Evolutionary conservation across 2,329 filamentous ascomycete species (phyloP).

Genomic region (Boeremia lycopersici): DNA sequence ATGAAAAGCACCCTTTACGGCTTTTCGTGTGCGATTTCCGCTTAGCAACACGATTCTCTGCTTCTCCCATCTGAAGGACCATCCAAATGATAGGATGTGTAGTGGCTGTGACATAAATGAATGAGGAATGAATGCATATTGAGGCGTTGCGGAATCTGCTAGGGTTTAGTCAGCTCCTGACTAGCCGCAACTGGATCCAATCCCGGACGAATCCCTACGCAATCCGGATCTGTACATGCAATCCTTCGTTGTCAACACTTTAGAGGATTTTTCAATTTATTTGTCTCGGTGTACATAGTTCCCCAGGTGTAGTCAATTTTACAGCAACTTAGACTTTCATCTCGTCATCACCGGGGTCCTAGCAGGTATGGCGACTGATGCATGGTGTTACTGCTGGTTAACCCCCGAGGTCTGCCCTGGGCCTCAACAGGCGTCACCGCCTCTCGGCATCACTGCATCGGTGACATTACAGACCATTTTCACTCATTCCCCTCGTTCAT

Average conservation of each 20-base stretch:
- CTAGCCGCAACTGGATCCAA: neutral
- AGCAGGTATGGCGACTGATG: no score
- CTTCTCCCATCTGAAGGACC: slow-evolving; percentile 16
- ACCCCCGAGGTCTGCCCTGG: no score
- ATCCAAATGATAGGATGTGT: neutral
- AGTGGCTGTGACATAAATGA: neutral
- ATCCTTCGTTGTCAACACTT: no score
- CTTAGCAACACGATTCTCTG: slow-evolving; percentile 27
- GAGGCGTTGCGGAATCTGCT: neutral
- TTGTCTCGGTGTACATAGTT: no score
- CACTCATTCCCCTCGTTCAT: neutral
- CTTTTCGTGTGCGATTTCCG: slow-evolving; percentile 43
- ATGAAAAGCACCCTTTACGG: slow-evolving; percentile 39
- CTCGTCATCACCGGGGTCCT: no score
- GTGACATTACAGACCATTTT: neutral
- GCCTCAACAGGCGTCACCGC: no score
- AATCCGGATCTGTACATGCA: neutral
- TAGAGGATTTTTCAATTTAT: no score
- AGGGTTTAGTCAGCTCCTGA: slow-evolving; percentile 3
- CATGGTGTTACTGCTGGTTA: no score
- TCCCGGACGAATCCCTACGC: neutral
- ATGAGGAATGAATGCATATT: neutral
- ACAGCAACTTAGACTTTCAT: no score
- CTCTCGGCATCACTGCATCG: neutral
- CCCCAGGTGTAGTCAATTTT: no score